Base-by-base conservation (phyloP, 352 stramenopile genomes). In the Phytopythium helicoides region DNA sequence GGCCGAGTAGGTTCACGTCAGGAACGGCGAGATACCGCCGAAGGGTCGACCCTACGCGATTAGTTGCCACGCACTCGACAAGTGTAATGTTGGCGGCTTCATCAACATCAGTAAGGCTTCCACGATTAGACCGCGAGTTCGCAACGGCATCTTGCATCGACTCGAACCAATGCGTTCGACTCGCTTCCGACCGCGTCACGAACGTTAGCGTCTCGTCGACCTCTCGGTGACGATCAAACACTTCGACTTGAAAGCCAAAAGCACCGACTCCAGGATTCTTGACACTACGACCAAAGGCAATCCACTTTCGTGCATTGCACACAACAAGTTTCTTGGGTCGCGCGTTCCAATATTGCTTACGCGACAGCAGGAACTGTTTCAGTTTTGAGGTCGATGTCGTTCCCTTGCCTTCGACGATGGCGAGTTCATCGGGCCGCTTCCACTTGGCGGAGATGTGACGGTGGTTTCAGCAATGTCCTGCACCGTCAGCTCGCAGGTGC, bases 191-290 rank as follows among this genome's bases (percentile, higher is more conserved):
- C 12, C 69, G 63, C 19, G 81, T 84, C 11, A 92, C 82, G 34
- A 92, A 90, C 25, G 80, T 92, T 31, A 92, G 53, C 1, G 77
- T 89, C 52, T 87, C 58, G 39, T 92, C 76, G 39, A 87, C 71
- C 54, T 92, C 82, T 8, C 77, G 73, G 47, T 82, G 84, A 3
- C 72, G 58, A 45, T 92, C 77, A 42, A 91, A 89, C 12, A 83
- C 79, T 19, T 90, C 82, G 21, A 92, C 67, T 51, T 92, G 82
- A 44, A 92, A 89, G 11, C 80, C 80, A 58, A 89, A 92, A 0
- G 82, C 82, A 3, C 77, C 78, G 6, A 75, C 54, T 31, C 72
- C 68, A 4, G 66, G 80, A 34, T 86, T 81, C 59, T 92, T 92
- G n/a, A 86, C 44, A 25, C 64, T 86, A 2, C 78, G 60, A 6